Conservation (phyloP, 805 yeast species). For the Starmerella riodocensis region DNA sequence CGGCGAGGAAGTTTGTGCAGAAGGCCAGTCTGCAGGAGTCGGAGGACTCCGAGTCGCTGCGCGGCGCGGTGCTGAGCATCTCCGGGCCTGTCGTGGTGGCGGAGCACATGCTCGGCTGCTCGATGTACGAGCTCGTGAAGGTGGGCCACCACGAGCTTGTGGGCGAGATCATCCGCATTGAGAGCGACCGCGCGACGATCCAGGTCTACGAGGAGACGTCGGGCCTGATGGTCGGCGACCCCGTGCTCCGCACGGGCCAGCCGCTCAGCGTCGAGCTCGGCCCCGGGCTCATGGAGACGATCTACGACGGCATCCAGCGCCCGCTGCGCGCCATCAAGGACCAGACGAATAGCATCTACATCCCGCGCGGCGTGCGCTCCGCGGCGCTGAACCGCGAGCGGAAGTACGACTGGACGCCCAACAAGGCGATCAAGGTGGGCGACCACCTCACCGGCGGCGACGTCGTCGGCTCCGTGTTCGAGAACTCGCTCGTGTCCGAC, state of each 20-base stretch:
- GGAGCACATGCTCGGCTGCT: conserved; percentile 98
- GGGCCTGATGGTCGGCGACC: conserved; percentile 98
- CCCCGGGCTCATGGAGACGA: conserved; percentile 98
- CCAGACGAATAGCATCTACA: conserved; percentile 77
- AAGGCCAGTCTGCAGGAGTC: conserved; percentile 67
- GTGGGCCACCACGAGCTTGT: conserved; percentile 95
- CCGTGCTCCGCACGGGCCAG: conserved; percentile 94
- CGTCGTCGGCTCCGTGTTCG: conserved; percentile 83
- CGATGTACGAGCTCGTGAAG: conserved; percentile 97
- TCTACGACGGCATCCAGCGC: conserved; percentile 98
- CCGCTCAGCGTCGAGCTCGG: conserved; percentile 98
- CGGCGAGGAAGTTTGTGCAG: conserved; percentile 86
- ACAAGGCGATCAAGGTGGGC: conserved; percentile 57
- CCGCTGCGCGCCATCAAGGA: conserved; percentile 91
- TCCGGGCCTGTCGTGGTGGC: conserved; percentile 98
- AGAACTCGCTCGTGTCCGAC: conserved; percentile 81
- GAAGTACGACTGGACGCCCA: conserved; percentile 80
- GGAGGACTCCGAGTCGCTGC: conserved; percentile 51
- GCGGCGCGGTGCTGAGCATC: conserved; percentile 75
- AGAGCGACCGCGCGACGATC: conserved; percentile 91
- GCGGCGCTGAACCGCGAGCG: conserved; percentile 81
- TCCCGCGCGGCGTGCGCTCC: conserved; percentile 96
- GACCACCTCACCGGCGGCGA: conserved; percentile 99
- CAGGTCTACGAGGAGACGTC: conserved; percentile 99
- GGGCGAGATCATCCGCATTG: conserved; percentile 97